Base-by-base conservation (phyloP, 2,329 filamentous ascomycete genomes). In the Pestalotiopsis fici region DNA sequence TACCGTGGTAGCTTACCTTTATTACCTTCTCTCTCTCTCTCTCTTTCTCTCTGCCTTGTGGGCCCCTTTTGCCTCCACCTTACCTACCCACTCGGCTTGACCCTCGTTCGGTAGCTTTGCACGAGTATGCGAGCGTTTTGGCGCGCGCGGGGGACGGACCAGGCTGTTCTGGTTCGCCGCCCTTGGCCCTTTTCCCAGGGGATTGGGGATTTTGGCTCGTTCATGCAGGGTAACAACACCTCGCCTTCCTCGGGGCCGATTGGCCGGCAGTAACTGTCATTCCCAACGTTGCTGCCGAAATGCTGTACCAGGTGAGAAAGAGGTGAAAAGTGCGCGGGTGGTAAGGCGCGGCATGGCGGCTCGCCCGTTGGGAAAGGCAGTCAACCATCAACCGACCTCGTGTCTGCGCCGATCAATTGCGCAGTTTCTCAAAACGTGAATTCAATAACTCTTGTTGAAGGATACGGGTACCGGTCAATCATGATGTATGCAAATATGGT, bases 311-410 rank as follows among this genome's bases (percentile, higher is more conserved):
- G 18, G 43, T 50, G 43, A n/a, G n/a, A 21, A 21, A 50, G 57
- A 35, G 28, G 7, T 11, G 27, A 18, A 31, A 60, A 27, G 57
- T 57, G 25, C 27, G 27, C 37, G 13, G 57, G n/a, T 9, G 37
- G 57, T 35, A 37, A 27, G 21, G 59, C 59, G 59, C 59, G 59
- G 59, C 35, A 62, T 31, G 35, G 59, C 59, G 59, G 59, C 35
- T 62, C 59, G 55, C 15, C n/a, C 27, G 11, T 35, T 35, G n/a
- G 15, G 12, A 18, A 21, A 11, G 12, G 37, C 12, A 12, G 12
- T 60, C 12, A 12, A 31, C 57, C 57, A 37, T n/a, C 31, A 60
- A 18, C 57, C 31, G 31, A 35, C 4, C 11, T 37, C 5, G 28
- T 60, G 7, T 37, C n/a, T 60, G 28, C n/a, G n/a, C 13, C 27